Base-by-base conservation (phyloP, 169 alveolate genomes). In the Cryptosporidium andersoni region DNA sequence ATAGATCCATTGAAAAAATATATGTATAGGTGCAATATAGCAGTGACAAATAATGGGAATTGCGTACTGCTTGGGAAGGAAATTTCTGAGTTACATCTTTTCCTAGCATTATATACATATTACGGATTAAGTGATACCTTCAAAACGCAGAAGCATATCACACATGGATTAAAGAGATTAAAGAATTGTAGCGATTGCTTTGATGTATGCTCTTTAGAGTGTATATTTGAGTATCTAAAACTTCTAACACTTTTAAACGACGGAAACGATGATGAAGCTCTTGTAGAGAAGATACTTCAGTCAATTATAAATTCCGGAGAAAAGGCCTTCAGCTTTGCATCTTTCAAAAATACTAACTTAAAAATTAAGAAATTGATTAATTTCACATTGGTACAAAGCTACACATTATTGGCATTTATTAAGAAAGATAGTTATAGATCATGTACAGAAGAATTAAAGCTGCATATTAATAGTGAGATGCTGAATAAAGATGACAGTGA, bases 151-250 rank as follows among this genome's bases (percentile, higher is more conserved):
- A 68, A 74, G 34, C 60, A 45, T 7, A n/a, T 74, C 8, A 14
- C 11, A 49, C 9, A 7, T 0, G 85, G 67, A 0, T 42, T 42
- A 11, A 63, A 60, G 16, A 39, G 16, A 74, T n/a, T 74, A 25
- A 49, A 58, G 7, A 47, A 60, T 2, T 74, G 67, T 43, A 34
- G 63, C 25, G 66, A 62, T 1, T 74, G 64, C 4, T 55, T 74
- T 6, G 45, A 74, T 16, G 68, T 74, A 16, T 74, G 67, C 9
- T 74, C 85, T 3, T 58, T 74, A 45, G 34, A 60, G 14, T 74
- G 85, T 16, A 74, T 74, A 8, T 8, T 74, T 34, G 56, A 55
- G 14, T 74, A 74, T 55, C 9, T 74, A 14, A 48, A 74, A 7
- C 36, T 74, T 6, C 25, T 74, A 47, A 45, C 55, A 43, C 43